Percentiles rank a stretch among this genome's conserved stretches.
Conservation (phyloP, 495 filamentous ascomycete species). For the Hypoxylon trugodes region DNA sequence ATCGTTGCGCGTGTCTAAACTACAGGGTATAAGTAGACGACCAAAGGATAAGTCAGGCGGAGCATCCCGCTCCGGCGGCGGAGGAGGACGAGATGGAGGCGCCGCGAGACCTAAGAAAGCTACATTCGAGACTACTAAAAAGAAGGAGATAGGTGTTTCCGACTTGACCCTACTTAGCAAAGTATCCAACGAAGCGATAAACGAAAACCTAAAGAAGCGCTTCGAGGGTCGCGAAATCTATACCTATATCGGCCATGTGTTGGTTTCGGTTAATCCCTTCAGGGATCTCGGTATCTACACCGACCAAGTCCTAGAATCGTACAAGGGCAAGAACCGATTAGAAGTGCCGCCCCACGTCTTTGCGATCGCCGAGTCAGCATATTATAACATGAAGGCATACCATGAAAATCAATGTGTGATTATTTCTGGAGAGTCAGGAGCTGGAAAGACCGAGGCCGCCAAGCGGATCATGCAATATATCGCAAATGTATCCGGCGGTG, state of each 20-base stretch:
- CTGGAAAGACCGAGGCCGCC: slow-evolving; percentile 99
- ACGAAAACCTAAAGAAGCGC: slow-evolving; percentile 96
- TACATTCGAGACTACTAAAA: slow-evolving; percentile 92
- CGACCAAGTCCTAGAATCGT: slow-evolving; percentile 86
- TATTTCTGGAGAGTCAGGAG: slow-evolving; percentile 98
- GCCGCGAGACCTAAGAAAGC: slow-evolving; percentile 90
- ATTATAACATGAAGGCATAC: slow-evolving; percentile 99
- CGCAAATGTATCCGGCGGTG: slow-evolving; percentile 91
- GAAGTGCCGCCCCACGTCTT: slow-evolving; percentile 97
- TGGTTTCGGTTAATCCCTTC: slow-evolving; percentile 99
- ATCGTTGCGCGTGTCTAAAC: slow-evolving; percentile 4
- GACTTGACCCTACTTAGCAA: slow-evolving; percentile 98
- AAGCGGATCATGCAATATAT: slow-evolving; percentile 99
- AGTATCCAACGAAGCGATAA: slow-evolving; percentile 98
- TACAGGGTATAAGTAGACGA: slow-evolving; percentile 64
- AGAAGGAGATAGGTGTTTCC: slow-evolving; percentile 98
- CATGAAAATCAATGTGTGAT: slow-evolving; percentile 99
- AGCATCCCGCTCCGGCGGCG: slow-evolving; percentile 69
- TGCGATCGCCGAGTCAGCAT: slow-evolving; percentile 93
- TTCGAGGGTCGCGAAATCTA: slow-evolving; percentile 98
- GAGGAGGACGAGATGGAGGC: slow-evolving; percentile 59
- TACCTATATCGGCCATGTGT: slow-evolving; percentile 99
- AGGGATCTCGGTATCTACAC: slow-evolving; percentile 98
- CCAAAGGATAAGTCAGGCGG: slow-evolving; percentile 68
- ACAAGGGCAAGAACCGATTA: slow-evolving; percentile 94